These are phyloP conservation scores for Pascua sp. DNA, from an alignment of 1,284 basidiomycete species.

Conservation along the genomic window DNA sequence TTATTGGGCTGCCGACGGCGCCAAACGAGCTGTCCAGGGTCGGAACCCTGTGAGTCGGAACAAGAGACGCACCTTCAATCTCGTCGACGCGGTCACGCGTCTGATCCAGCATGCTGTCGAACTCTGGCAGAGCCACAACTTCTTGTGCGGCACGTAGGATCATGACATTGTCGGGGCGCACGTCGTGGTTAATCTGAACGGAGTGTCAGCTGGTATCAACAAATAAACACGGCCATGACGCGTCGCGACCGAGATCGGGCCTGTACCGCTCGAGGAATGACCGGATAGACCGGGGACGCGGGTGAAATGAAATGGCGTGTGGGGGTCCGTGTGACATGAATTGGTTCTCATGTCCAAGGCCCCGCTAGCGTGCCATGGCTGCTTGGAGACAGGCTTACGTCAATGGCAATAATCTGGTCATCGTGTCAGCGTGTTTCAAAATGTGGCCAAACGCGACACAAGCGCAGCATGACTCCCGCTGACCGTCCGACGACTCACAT, in stretches of 20 bases:
- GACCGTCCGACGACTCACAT: conserved; percentile 32
- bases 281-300: background rate
- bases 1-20: too few relatives aligned
- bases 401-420: conserved; percentile 68
- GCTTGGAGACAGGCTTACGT: conserved; percentile 52
- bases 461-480: background rate
- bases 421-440: background rate
- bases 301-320: background rate
- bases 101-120: conserved; percentile 68
- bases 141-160: conserved; percentile 66
- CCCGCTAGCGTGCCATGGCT: too few relatives aligned
- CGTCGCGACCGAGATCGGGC: too few relatives aligned
- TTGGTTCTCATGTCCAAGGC: too few relatives aligned
- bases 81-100: conserved; percentile 67
- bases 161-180: conserved; percentile 72
- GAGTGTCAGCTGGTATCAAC: background rate
- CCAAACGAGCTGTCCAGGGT: too few relatives aligned
- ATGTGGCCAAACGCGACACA: conserved; percentile 1
- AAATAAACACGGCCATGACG: background rate
- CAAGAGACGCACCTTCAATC: conserved; percentile 47
- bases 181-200: conserved; percentile 62
- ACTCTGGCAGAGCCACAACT: conserved; percentile 63
- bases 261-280: too few relatives aligned
- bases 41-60: too few relatives aligned
- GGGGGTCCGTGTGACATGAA: too few relatives aligned